A percentile compares a stretch with the other conserved stretches of the same genome.
Evolutionary conservation across 1,284 basidiomycete genomes (phyloP).

Genomic region (Waitea zeae): DNA sequence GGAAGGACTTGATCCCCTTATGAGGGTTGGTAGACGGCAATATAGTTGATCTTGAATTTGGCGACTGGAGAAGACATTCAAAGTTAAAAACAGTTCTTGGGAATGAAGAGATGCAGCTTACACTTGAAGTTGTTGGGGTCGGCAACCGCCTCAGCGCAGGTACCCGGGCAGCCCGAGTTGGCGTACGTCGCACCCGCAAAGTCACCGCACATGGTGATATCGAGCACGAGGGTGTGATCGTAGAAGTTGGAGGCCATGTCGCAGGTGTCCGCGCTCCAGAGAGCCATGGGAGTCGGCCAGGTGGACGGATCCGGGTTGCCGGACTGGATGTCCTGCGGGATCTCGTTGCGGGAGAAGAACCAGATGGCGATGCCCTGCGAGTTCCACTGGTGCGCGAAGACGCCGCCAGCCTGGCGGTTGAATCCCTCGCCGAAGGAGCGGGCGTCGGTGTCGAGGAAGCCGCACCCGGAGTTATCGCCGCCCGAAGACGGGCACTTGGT

Average conservation of each 20-base stretch:
- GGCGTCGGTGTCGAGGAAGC: slow-evolving; percentile 31
- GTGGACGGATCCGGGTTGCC: slow-evolving; percentile 36
- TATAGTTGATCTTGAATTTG: slow-evolving; percentile 35
- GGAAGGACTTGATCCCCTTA: no score
- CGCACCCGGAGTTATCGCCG: slow-evolving; percentile 49
- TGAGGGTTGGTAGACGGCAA: slow-evolving; percentile 16
- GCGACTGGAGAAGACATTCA: slow-evolving; percentile 20
- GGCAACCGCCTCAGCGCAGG: slow-evolving; percentile 46
- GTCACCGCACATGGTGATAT: slow-evolving; percentile 54
- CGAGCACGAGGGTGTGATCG: slow-evolving; percentile 46
- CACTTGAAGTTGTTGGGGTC: slow-evolving; percentile 44
- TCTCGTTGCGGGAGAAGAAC: slow-evolving; percentile 48
- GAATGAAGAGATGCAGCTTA: slow-evolving; percentile 15
- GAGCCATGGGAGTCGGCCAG: slow-evolving; percentile 56
- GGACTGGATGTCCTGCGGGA: slow-evolving; percentile 53
- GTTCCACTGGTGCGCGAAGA: slow-evolving; percentile 62
- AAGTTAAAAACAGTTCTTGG: slow-evolving; percentile 5
- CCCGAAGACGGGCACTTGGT: slow-evolving; percentile 28
- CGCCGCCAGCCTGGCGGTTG: slow-evolving; percentile 53
- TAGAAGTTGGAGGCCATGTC: slow-evolving; percentile 51
- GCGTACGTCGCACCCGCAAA: slow-evolving; percentile 44
- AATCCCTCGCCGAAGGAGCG: slow-evolving; percentile 54
- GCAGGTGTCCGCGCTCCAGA: slow-evolving; percentile 45
- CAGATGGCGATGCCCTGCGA: slow-evolving; percentile 55
- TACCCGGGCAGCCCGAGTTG: slow-evolving; percentile 45